A percentile compares a stretch with the other conserved stretches of the same genome.
phyloP scores from a whole-genome alignment of 2,329 filamentous ascomycete species.

The Aspergillus pseudonomiae region DNA sequence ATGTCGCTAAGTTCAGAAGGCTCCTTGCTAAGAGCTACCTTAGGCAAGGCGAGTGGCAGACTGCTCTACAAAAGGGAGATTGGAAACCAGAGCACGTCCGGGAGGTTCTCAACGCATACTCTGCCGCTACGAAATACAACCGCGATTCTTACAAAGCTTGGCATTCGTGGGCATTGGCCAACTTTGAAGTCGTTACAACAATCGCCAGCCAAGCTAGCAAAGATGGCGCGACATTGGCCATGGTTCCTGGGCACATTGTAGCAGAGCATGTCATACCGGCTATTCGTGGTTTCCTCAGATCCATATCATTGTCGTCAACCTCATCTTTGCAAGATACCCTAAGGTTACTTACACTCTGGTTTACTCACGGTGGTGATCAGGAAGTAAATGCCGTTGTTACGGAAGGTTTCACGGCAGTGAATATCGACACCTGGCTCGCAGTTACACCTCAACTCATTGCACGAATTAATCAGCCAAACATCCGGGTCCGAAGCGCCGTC shows the following conservation, averaged over 20 bases:
- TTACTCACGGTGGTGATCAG: slow-evolving; percentile 82
- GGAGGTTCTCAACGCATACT: slow-evolving; percentile 89
- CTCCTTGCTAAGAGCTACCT: slow-evolving; percentile 94
- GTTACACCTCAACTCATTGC: slow-evolving; percentile 98
- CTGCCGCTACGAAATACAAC: slow-evolving; percentile 90
- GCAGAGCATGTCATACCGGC: slow-evolving; percentile 91
- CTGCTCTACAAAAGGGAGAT: slow-evolving; percentile 78
- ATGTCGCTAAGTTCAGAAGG: slow-evolving; percentile 62
- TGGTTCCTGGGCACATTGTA: slow-evolving; percentile 68
- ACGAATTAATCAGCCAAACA: slow-evolving; percentile 93
- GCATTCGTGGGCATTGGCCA: slow-evolving; percentile 97
- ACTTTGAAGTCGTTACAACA: slow-evolving; percentile 95
- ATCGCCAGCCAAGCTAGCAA: slow-evolving; percentile 69
- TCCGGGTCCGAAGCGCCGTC: slow-evolving; percentile 82
- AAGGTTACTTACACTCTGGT: slow-evolving; percentile 91
- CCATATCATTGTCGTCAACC: slow-evolving; percentile 85
- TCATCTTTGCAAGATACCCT: slow-evolving; percentile 96
- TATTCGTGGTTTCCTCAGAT: slow-evolving; percentile 95
- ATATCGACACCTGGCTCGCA: slow-evolving; percentile 97
- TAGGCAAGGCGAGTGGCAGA: slow-evolving; percentile 95
- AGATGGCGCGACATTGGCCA: slow-evolving; percentile 48
- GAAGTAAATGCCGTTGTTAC: slow-evolving; percentile 89
- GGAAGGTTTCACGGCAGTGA: slow-evolving; percentile 88
- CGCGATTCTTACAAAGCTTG: slow-evolving; percentile 98
- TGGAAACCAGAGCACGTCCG: slow-evolving; percentile 86